Percentiles rank a stretch among this genome's conserved stretches.
These are phyloP conservation scores for Mallotus repandus DNA, from an alignment of 441 rosid genomes.

Conservation along the genomic window DNA sequence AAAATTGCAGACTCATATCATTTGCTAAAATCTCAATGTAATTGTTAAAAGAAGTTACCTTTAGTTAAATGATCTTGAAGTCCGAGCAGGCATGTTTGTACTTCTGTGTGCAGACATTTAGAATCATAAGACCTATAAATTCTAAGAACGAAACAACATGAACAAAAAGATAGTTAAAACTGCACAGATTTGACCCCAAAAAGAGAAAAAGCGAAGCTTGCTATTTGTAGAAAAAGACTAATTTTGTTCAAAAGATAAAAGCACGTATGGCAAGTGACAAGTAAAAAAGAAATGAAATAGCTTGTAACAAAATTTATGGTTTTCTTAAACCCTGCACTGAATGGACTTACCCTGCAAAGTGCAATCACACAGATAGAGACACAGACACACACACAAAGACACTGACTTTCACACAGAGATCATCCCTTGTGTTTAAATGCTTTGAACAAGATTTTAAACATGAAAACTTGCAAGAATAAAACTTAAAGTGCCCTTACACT, in stretches of 20 bases:
- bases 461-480: neutral
- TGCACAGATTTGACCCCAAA: neutral
- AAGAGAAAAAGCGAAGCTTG: neutral
- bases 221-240: neutral
- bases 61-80: constrained; percentile 50
- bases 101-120: constrained; percentile 45
- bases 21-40: neutral
- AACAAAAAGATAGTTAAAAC: neutral
- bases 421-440: neutral
- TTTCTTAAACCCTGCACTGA: neutral
- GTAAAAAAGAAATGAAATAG: neutral
- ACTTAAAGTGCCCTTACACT: constrained; percentile 51
- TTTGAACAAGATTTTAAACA: too few species aligned
- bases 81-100: constrained; percentile 47
- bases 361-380: neutral
- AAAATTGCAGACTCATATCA: neutral
- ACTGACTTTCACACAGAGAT: too few species aligned
- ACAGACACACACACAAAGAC: neutral
- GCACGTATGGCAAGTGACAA: neutral
- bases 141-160: neutral
- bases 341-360: neutral
- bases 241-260: neutral
- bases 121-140: neutral
- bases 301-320: neutral
- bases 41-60: constrained; percentile 43